phyloP scores from a whole-genome alignment of 495 filamentous ascomycete species.

The Aspergillus mulundensis region DNA sequence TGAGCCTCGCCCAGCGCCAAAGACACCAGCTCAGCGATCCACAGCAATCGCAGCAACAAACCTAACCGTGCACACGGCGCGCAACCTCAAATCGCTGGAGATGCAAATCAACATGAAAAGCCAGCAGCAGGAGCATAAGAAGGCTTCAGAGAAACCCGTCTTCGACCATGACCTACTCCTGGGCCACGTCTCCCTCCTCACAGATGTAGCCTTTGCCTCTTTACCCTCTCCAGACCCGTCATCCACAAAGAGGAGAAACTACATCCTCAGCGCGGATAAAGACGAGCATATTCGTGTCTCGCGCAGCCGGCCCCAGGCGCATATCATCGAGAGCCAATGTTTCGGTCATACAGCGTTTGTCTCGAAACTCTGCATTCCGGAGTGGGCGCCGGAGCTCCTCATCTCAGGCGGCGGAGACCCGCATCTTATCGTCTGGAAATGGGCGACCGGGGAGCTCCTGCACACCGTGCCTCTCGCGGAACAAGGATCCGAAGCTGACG shows the following conservation, averaged over 20 bases:
- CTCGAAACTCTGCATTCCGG: conserved; percentile 63
- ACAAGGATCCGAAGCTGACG: not conserved
- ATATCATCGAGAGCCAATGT: conserved; percentile 86
- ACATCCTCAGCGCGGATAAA: conserved; percentile 85
- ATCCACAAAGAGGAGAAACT: conserved; percentile 43
- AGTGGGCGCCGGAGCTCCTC: conserved; percentile 52
- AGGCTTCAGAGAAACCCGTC: conserved; percentile 36
- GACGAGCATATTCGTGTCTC: conserved; percentile 97
- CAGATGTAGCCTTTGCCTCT: conserved; percentile 57
- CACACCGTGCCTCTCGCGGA: conserved; percentile 41
- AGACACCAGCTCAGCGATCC: conserved; percentile 24
- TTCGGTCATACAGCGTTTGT: conserved; percentile 83
- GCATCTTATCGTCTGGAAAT: conserved; percentile 76
- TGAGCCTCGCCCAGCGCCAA: conserved; percentile 21
- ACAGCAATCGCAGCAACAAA: conserved; percentile 57
- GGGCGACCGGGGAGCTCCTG: conserved; percentile 53
- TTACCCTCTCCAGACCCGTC: conserved; percentile 20
- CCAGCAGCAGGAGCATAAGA: conserved; percentile 34
- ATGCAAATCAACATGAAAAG: conserved; percentile 59
- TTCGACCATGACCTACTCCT: conserved; percentile 76
- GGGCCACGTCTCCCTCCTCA: conserved; percentile 92
- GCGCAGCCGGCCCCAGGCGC: conserved; percentile 73
- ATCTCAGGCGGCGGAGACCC: conserved; percentile 86
- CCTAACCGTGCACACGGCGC: conserved; percentile 77
- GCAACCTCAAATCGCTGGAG: conserved; percentile 70